Percentiles rank a stretch among this genome's conserved stretches.
These are phyloP conservation scores for Ceratocystis destructans DNA, from an alignment of 2,329 filamentous ascomycete genomes.

Conservation along the genomic window DNA sequence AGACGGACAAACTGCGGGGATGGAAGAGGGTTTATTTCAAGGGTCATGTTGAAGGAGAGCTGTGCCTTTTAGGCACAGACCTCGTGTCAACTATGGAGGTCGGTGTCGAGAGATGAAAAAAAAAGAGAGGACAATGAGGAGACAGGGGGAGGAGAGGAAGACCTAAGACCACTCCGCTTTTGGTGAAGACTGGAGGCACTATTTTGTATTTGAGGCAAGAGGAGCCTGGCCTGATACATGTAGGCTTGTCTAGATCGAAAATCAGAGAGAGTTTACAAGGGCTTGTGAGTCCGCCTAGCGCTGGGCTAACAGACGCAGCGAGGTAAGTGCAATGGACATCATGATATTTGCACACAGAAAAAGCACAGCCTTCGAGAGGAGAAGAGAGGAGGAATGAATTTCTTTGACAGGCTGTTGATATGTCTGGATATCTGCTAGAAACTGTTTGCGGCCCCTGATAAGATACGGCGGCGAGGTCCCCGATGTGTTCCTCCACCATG, in stretches of 20 bases:
- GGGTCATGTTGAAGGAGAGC: not conserved
- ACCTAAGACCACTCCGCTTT: not conserved
- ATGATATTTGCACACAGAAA: too few species aligned
- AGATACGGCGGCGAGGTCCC: too few species aligned
- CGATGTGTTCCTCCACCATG: too few species aligned
- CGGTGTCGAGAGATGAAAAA: not conserved
- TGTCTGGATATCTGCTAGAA: too few species aligned
- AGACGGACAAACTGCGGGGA: too few species aligned
- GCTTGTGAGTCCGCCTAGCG: too few species aligned
- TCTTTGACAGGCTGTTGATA: too few species aligned
- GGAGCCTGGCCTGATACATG: not conserved
- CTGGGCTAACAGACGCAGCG: too few species aligned
- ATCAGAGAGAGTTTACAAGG: not conserved
- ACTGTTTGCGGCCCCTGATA: too few species aligned
- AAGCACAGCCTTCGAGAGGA: too few species aligned
- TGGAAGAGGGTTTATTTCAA: not conserved
- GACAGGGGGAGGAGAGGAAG: not conserved
- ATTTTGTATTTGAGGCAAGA: not conserved
- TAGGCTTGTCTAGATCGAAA: not conserved
- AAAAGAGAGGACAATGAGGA: constrained; percentile 1
- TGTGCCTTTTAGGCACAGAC: not conserved
- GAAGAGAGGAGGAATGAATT: too few species aligned
- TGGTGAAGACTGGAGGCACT: not conserved
- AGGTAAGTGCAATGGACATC: too few species aligned
- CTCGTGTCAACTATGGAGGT: not conserved